Base-by-base conservation (phyloP, 306 rosid genomes). In the Leucaena leucocephala region DNA sequence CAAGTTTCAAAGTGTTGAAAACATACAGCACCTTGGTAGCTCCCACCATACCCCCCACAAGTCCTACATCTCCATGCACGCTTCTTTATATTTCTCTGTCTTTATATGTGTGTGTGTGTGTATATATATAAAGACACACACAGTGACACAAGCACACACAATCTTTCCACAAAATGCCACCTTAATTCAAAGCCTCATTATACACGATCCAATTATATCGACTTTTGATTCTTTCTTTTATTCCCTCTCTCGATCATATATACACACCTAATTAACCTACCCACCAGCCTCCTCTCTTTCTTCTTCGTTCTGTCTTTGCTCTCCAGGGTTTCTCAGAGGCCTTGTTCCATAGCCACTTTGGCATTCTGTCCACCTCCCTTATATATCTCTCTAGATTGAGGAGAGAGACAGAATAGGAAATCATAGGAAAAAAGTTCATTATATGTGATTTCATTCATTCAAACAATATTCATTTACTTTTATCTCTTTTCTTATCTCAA, bases 351-450 rank as follows among this genome's bases (percentile, higher is more conserved):
- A 82, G 89, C 81, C 78, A 79, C 68, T 91, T 91, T 91, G 96
- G 92, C 96, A 91, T 91, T 87, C 93, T 91, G 96, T 89, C 96
- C 93, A 76, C 93, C 96, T 91, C 93, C 91, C 22, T 63, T 62
- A 34, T 8, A 12, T 67, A 2, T 67, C 62, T 55, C 16, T 65
- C 43, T 40, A 15, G 49, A 17, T 67, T 67, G 72, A 66, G 48
- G 2, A 38, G 34, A 33, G 16, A 59, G 17, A 33, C 15, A 4
- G 39, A 59, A 27, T 59, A 6, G 12, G 2, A 21, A 22, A 22
- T 21, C 9, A 19, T 19, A 22, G 2, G 6, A 59, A 35, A 4
- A 61, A 63, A 44, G 43, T 63, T 63, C 66, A 27, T 59, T 14
- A 4, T 27, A 27, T 64, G 15, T 14, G 17, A 13, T 6, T 38